phyloP scores from a whole-genome alignment of 1,284 basidiomycete genomes.

The Chondrostereum purpureum region DNA sequence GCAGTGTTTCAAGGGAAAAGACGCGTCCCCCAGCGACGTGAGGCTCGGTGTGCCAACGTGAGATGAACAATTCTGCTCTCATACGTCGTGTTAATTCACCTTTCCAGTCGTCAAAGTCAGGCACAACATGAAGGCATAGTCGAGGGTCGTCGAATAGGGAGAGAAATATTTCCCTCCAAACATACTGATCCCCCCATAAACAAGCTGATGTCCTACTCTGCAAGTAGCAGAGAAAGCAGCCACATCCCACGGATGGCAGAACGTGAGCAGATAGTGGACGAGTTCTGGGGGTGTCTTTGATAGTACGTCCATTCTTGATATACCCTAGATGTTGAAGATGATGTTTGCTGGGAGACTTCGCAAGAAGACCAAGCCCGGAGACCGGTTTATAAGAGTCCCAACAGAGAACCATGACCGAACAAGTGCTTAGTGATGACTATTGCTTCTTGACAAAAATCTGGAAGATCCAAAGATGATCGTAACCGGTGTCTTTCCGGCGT shows the following conservation, averaged over 20 bases:
- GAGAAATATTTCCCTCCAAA: constrained; percentile 62
- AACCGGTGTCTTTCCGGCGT: background rate
- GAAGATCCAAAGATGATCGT: background rate
- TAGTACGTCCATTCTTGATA: background rate
- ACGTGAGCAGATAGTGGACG: constrained; percentile 45
- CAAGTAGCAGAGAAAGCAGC: constrained; percentile 50
- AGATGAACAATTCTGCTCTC: constrained; percentile 36
- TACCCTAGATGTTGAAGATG: constrained; percentile 12
- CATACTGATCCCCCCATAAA: constrained; percentile 48
- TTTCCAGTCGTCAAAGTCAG: constrained; percentile 30
- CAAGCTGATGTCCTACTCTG: constrained; percentile 35
- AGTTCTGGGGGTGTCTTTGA: constrained; percentile 45
- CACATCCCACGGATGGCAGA: constrained; percentile 48
- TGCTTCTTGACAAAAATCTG: background rate
- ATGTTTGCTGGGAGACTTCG: constrained; percentile 3
- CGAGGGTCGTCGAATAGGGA: constrained; percentile 57
- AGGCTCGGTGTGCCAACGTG: constrained; percentile 20
- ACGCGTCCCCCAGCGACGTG: constrained; percentile 8
- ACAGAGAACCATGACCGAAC: background rate
- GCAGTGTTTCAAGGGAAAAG: constrained; percentile 14
- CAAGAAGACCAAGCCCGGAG: background rate
- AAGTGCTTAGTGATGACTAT: too few species aligned
- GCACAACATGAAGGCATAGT: constrained; percentile 15
- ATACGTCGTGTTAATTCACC: constrained; percentile 31
- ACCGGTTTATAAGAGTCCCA: background rate